Base-by-base conservation (phyloP, 805 yeast genomes). In the Teunomyces kruisii region DNA sequence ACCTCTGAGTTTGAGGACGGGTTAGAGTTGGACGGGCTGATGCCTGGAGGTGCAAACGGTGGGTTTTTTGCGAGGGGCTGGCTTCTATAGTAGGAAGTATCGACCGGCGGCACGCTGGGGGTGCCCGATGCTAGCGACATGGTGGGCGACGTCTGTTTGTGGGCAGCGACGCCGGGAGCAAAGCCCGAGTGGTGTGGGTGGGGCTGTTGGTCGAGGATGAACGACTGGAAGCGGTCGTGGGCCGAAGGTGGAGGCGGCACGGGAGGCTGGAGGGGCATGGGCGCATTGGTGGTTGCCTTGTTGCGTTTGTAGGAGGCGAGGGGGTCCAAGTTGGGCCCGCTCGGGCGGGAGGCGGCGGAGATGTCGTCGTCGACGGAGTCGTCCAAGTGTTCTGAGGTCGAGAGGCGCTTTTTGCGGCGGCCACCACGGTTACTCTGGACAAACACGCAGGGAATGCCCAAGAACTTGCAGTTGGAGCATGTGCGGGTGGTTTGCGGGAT, bases 351-450 rank as follows among this genome's bases (percentile, higher is more conserved):
- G 28, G 9, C 28, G 9, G 12, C 28, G 38, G 28, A 35, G 27
- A 12, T 28, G 8, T 35, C 38, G 9, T 35, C 38, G 10, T 35
- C 38, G 9, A 12, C 33, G 15, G n/a, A 13, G 14, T 33, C 32
- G 8, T 32, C 39, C 27, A 24, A 12, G 27, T 22, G 14, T 32
- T 41, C 44, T 7, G 39, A 31, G 15, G n/a, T 13, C 8, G 41
- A 29, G 39, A 28, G 32, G 39, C 32, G 24, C 39, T 65, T 70
- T 47, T 68, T 60, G 30, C 84, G 64, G 38, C 81, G 61, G 3
- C 86, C 86, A 16, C 86, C 86, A 43, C 86, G 56, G 55, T 69
- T 75, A 46, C 80, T 72, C 43, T 75, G 77, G 12, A 80, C 82
- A 60, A 79, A 81, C 15, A 79, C 75, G 60, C 86, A 81, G 24